A percentile compares a stretch with the other conserved stretches of the same genome.
Conservation (phyloP, 768 basidiomycete genomes). For the Hydnomerulius pinastri region DNA sequence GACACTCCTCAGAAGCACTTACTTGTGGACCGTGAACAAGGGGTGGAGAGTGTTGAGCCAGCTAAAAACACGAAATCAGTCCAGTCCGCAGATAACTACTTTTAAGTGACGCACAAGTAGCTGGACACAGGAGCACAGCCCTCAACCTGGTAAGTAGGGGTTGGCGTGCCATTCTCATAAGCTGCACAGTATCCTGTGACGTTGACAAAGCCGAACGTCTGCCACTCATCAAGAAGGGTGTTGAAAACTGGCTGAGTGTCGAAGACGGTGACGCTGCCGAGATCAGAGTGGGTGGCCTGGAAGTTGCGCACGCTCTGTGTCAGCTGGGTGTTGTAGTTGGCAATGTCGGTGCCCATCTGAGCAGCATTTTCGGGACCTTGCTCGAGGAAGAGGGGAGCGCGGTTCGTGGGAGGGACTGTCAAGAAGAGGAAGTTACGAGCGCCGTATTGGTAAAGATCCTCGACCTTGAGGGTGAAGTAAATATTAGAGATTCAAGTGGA, state of each 20-base stretch:
- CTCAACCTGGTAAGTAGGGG: conserved; percentile 51
- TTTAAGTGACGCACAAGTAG: conserved; percentile 54
- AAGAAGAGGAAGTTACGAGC: conserved; percentile 65
- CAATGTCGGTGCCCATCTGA: conserved; percentile 37
- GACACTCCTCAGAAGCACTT: conserved; percentile 19
- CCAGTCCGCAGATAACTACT: background rate
- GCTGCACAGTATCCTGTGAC: conserved; percentile 58
- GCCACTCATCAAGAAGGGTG: conserved; percentile 52
- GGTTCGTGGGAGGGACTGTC: conserved; percentile 60
- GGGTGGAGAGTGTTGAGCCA: conserved; percentile 66
- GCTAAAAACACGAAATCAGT: conserved; percentile 31
- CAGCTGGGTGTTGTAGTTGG: conserved; percentile 55
- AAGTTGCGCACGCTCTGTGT: conserved; percentile 39
- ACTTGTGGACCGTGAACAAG: conserved; percentile 65
- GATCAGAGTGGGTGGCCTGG: conserved; percentile 39
- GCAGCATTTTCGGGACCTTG: conserved; percentile 34
- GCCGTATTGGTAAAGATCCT: conserved; percentile 37
- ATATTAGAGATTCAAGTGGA: background rate
- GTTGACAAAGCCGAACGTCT: conserved; percentile 58
- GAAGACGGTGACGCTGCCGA: conserved; percentile 50
- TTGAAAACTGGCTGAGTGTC: conserved; percentile 63
- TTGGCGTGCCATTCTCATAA: conserved; percentile 59
- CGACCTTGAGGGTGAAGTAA: conserved; percentile 11
- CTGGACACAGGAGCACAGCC: conserved; percentile 64
- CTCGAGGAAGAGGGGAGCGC: conserved; percentile 53